Evolutionary conservation across 2,329 filamentous ascomycete species (phyloP).

Genomic region (Rhynchosporium secalis): DNA sequence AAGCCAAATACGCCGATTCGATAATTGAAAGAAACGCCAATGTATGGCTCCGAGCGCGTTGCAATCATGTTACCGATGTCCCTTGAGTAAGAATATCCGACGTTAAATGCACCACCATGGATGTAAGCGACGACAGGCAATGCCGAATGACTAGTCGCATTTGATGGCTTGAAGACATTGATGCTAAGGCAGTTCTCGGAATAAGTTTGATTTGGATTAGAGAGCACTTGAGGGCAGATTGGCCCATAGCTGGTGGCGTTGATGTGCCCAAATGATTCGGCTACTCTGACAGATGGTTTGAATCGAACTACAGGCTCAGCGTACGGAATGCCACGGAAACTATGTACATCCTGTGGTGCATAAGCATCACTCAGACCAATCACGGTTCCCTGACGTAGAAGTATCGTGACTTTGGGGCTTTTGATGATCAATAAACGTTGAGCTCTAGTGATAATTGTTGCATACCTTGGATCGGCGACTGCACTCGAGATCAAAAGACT

Average conservation of each 20-base stretch:
- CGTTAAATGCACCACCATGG: conserved; percentile 44
- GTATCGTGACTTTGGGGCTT: not conserved
- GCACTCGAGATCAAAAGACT: not conserved
- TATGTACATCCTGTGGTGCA: not conserved
- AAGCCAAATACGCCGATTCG: conserved; percentile 52
- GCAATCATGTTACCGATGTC: conserved; percentile 45
- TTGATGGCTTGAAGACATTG: conserved; percentile 31
- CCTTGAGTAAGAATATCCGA: conserved; percentile 41
- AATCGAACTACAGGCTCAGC: not conserved
- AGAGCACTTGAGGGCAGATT: conserved; percentile 36
- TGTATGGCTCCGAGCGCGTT: conserved; percentile 45
- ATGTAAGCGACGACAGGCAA: conserved; percentile 47
- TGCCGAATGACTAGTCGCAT: conserved; percentile 27
- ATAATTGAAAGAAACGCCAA: conserved; percentile 50
- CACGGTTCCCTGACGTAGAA: not conserved
- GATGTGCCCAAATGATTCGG: not conserved
- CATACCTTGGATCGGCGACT: not conserved
- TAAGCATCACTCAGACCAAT: not conserved
- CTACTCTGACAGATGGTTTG: not conserved
- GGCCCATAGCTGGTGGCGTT: conserved; percentile 28
- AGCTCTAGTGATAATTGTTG: not conserved
- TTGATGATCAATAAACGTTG: not conserved
- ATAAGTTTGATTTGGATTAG: conserved; percentile 35
- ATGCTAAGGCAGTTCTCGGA: conserved; percentile 42
- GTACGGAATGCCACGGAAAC: not conserved